phyloP scores from a whole-genome alignment of 2,329 filamentous ascomycete genomes.

The Pseudogymnoascus sp. region DNA sequence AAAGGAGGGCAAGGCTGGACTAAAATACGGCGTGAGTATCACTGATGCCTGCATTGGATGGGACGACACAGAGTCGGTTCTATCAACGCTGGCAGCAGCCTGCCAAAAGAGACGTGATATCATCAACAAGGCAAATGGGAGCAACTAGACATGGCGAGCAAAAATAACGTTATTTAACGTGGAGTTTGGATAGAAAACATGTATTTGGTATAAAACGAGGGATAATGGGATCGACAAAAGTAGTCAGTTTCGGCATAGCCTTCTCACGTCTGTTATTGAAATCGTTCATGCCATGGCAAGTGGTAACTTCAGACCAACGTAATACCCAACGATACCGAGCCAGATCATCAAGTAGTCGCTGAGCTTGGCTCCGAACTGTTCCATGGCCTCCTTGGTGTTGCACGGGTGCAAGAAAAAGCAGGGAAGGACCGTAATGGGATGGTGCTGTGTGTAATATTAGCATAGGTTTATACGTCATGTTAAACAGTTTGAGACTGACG shows the following conservation, averaged over 20 bases:
- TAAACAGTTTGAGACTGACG: conserved; percentile 46
- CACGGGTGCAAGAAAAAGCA: conserved; percentile 93
- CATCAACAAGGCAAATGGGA: background rate
- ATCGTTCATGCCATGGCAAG: conserved; percentile 50
- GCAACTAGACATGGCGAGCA: background rate
- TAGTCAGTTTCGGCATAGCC: conserved; percentile 1
- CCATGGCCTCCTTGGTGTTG: conserved; percentile 75
- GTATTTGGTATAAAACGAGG: conserved; percentile 7
- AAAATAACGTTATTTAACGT: conserved; percentile 2
- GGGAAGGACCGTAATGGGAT: conserved; percentile 71
- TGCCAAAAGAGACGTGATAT: conserved; percentile 55
- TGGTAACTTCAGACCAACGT: conserved; percentile 72
- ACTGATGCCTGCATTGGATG: conserved; percentile 96
- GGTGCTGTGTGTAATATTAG: conserved; percentile 32
- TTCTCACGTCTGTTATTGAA: background rate
- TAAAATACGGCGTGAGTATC: conserved; percentile 93
- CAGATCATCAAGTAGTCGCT: conserved; percentile 76
- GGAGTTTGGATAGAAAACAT: conserved; percentile 2
- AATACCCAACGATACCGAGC: conserved; percentile 79
- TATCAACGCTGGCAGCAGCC: conserved; percentile 71
- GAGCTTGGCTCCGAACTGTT: conserved; percentile 47
- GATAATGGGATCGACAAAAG: conserved; percentile 4
- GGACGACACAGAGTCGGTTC: conserved; percentile 77
- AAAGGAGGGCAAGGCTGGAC: conserved; percentile 70
- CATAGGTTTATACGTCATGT: background rate